phyloP scores from a whole-genome alignment of 331 rosid genomes.

The Acacia pycnantha region DNA sequence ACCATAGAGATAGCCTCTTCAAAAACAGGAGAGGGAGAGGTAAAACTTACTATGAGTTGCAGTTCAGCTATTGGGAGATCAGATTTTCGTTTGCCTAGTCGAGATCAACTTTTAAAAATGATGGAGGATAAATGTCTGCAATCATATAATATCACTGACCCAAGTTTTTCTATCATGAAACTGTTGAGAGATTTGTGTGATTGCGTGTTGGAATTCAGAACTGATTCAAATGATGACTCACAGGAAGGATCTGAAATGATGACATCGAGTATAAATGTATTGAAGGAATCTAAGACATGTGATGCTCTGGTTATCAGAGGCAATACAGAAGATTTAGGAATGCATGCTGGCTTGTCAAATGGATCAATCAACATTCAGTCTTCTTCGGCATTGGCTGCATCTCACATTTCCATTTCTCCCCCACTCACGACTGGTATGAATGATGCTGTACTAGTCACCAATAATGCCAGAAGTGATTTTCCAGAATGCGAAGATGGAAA shows the following conservation, averaged over 20 bases:
- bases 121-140: slow-evolving; percentile 73
- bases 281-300: slow-evolving; percentile 39
- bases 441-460: slow-evolving; percentile 22
- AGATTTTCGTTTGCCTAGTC: slow-evolving; percentile 55
- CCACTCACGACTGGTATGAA: slow-evolving; percentile 30
- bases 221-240: slow-evolving; percentile 59
- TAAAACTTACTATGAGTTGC: slow-evolving; percentile 68
- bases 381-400: slow-evolving; percentile 30
- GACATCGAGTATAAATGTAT: slow-evolving; percentile 41
- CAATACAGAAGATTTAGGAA: slow-evolving; percentile 26
- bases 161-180: slow-evolving; percentile 61
- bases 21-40: slow-evolving; percentile 81
- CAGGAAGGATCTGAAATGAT: slow-evolving; percentile 58
- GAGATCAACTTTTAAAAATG: slow-evolving; percentile 56
- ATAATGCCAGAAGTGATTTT: slow-evolving; percentile 28
- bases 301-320: slow-evolving; percentile 30
- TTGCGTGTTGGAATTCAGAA: slow-evolving; percentile 59
- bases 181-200: slow-evolving; percentile 67
- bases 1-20: slow-evolving; percentile 57
- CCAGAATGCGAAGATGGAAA: slow-evolving; percentile 30
- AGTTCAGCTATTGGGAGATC: slow-evolving; percentile 47
- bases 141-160: slow-evolving; percentile 58
- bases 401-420: slow-evolving; percentile 24
- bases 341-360: slow-evolving; percentile 31
- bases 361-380: slow-evolving; percentile 37